These are phyloP conservation scores for Macrolepiota dolichaula DNA, from an alignment of 768 basidiomycete species.

Conservation along the genomic window DNA sequence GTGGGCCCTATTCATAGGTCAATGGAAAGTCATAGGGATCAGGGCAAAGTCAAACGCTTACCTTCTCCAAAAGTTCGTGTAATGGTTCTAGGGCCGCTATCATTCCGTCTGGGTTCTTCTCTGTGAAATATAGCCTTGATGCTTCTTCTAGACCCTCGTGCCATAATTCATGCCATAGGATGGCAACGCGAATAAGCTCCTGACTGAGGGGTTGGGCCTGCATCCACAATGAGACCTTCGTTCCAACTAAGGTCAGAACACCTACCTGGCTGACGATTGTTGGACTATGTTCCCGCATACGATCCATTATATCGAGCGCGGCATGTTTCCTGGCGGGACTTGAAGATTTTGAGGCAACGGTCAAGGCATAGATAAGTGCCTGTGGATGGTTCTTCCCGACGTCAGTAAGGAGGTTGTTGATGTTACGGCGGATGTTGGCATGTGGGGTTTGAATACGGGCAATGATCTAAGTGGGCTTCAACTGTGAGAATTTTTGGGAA, in stretches of 20 bases:
- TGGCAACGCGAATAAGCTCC: constrained; percentile 95
- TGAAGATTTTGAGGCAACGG: constrained; percentile 95
- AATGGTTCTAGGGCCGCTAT: constrained; percentile 88
- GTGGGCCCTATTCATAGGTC: constrained; percentile 64
- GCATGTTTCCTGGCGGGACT: constrained; percentile 78
- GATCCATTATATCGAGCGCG: constrained; percentile 83
- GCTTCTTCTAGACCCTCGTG: constrained; percentile 98
- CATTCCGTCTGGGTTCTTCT: constrained; percentile 97
- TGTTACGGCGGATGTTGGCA: constrained; percentile 80
- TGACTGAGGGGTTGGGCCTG: constrained; percentile 64
- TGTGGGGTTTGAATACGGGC: constrained; percentile 97
- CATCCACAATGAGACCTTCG: not conserved
- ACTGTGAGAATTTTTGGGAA: not conserved
- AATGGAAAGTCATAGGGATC: not conserved
- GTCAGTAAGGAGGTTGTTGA: constrained; percentile 83
- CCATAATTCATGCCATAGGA: constrained; percentile 99
- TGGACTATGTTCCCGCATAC: constrained; percentile 90
- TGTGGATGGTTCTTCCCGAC: constrained; percentile 97
- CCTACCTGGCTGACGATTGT: constrained; percentile 81
- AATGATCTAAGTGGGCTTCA: constrained; percentile 65
- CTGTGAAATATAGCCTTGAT: constrained; percentile 93
- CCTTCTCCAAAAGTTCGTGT: constrained; percentile 88
- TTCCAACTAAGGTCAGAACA: not conserved
- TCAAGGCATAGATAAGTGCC: constrained; percentile 92
- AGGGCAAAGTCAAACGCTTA: constrained; percentile 27